Evolutionary conservation across 148 eudicot genomes (phyloP), one percentile per base, ranked within the genome.

Genomic region (Persicaria tinctoria): DNA sequence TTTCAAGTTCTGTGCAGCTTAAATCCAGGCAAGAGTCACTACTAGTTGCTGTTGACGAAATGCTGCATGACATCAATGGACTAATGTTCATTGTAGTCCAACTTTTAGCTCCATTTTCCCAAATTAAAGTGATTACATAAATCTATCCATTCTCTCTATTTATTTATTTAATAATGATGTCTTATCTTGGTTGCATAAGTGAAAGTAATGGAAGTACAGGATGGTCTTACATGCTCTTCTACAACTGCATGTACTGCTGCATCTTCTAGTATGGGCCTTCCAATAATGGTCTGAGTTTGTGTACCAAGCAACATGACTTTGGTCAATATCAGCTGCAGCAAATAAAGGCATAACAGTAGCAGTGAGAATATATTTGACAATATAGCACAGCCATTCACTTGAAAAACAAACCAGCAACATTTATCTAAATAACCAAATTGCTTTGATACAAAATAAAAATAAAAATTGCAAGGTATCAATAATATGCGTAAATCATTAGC

Each of bases 171-270:
- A 12, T 44, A 41, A 41, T 5, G 16, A 41, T 1, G 18, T 41
- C 8, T 41, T 12, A 50, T 66, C 70, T 66, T 66, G 70, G 47
- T 66, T 66, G n/a, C 47, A 0, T 66, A 44, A 14, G 13, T 32
- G 41, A 32, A 32, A 32, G 5, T 8, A 41, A 45, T 5, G 41
- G 13, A 51, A 38, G 49, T 71, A n/a, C 47, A 32, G n/a, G 53
- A 5, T 47, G 49, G 47, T 38, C 70, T 89, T 86, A 95, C 98
- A 83, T 95, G 98, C 82, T 95, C 98, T 80, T 95, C 98, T 38
- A 92, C 98, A 71, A 92, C 90, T 64, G 97, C 98, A 81, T 92
- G 89, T 79, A 95, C 98, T 75, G 88, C 84, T 73, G 96, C 89
- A 71, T 90, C 89, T 51, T 93, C 96, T 80, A 95, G 83, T 66